Evolutionary conservation across 148 eudicot species (phyloP).

Genomic region (Cornus controversa): DNA sequence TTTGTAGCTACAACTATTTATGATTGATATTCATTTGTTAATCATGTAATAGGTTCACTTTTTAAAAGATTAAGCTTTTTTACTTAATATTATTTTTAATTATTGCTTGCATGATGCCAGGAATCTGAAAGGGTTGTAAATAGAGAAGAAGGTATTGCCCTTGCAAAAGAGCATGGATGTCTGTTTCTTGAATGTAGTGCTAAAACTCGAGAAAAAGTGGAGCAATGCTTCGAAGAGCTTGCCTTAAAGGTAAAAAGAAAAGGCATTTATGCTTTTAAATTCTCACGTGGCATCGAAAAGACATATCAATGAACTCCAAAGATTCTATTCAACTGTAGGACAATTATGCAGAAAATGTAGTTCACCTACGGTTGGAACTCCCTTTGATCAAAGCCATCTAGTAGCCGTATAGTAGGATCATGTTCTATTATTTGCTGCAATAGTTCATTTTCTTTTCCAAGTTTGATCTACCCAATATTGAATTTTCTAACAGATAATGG

Average conservation of each 20-base stretch:
- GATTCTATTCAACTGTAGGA: no score
- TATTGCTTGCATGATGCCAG: constrained; percentile 31
- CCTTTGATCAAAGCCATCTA: neutral
- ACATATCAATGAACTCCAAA: no score
- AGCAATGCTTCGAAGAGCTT: constrained; percentile 77
- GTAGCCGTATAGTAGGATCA: no score
- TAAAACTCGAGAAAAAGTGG: constrained; percentile 73
- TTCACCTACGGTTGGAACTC: neutral
- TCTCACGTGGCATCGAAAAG: neutral
- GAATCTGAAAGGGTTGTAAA: constrained; percentile 78
- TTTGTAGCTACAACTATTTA: neutral
- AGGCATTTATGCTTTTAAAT: neutral
- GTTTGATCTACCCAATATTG: neutral
- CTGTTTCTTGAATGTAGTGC: constrained; percentile 79
- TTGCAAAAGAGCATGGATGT: constrained; percentile 69
- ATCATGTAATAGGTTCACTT: constrained; percentile 5
- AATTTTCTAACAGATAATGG: constrained; percentile 42
- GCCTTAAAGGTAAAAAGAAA: constrained; percentile 62
- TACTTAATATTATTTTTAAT: neutral
- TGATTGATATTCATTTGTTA: neutral
- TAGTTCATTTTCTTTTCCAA: neutral
- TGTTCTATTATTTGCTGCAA: no score
- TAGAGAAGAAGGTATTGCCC: constrained; percentile 71
- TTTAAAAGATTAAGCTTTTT: neutral
- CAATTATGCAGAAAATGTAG: neutral